Base-by-base conservation (phyloP, 345 rosid genomes). In the Melaleuca alternifolia region DNA sequence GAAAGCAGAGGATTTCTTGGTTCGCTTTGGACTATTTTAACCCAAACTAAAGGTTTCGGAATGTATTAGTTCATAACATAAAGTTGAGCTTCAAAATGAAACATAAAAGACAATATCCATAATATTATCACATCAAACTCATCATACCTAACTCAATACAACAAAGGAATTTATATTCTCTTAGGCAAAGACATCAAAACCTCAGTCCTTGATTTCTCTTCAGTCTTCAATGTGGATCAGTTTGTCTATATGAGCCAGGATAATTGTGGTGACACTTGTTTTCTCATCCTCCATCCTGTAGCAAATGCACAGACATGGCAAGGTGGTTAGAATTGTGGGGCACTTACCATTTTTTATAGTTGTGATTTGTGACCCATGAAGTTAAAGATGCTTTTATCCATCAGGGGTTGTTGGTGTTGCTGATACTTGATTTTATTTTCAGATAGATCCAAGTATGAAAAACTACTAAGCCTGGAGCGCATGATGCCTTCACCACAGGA, bases 401-500 rank as follows among this genome's bases (percentile, higher is more conserved):
- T 65, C 54, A 26, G 62, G 83, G 84, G 10, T 71, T 61, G n/a
- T 79, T 87, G 16, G 54, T 52, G 57, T 50, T 77, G 86, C 87
- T 85, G 79, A 59, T 59, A 71, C 65, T 50, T 26, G 51, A 83
- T 51, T 52, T 86, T 82, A 56, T 51, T 33, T 84, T 24, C 95
- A 96, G 99, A 94, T 90, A 88, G 94, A 86, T 89, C 95, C 87
- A 90, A 92, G 89, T 92, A 94, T 7, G 98, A 97, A 87, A 92
- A 86, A 87, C 94, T 95, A 83, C 83, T 87, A 83, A 94, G 92
- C 85, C 88, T 90, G 83, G 99, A 97, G 91, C 89, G 89, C 50
- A 96, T 95, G 97, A 94, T 97, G 94, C 99, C 99, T 28, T 83
- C 92, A 23, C 87, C 92, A 65, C 89, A 90, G 86, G 98, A 96